These are phyloP conservation scores for Domatiomyces catenatus DNA, from an alignment of 2,329 filamentous ascomycete genomes.

Conservation along the genomic window DNA sequence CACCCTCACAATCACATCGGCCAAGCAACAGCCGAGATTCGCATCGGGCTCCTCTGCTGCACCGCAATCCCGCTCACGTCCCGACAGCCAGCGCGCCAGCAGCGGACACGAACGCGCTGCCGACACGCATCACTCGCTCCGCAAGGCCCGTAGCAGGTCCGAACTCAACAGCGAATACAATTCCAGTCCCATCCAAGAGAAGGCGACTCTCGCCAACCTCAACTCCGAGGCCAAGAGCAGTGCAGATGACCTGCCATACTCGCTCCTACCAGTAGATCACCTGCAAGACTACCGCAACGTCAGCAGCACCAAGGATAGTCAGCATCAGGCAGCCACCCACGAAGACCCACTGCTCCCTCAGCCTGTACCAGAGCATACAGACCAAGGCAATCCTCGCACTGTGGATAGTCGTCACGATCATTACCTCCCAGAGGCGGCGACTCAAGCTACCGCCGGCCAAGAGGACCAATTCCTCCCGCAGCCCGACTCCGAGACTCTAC, in stretches of 20 bases:
- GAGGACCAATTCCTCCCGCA: background rate
- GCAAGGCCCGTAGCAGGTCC: constrained; percentile 4
- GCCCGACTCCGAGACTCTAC: background rate
- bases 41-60: background rate
- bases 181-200: background rate
- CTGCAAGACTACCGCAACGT: background rate
- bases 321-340: background rate
- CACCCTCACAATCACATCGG: constrained; percentile 5
- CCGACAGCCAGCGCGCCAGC: background rate
- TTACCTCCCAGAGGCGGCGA: background rate
- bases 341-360: background rate
- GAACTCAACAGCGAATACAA: constrained; percentile 5
- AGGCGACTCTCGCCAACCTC: background rate
- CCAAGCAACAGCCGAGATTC: background rate
- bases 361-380: background rate
- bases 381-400: background rate
- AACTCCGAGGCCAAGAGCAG: background rate
- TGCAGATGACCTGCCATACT: background rate
- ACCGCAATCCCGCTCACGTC: background rate
- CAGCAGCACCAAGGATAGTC: background rate
- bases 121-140: background rate
- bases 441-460: background rate
- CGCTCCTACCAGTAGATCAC: background rate
- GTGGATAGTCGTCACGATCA: background rate
- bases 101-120: background rate